Base-by-base conservation (phyloP, 1,284 basidiomycete species). In the Moesziomyces sp. region DNA sequence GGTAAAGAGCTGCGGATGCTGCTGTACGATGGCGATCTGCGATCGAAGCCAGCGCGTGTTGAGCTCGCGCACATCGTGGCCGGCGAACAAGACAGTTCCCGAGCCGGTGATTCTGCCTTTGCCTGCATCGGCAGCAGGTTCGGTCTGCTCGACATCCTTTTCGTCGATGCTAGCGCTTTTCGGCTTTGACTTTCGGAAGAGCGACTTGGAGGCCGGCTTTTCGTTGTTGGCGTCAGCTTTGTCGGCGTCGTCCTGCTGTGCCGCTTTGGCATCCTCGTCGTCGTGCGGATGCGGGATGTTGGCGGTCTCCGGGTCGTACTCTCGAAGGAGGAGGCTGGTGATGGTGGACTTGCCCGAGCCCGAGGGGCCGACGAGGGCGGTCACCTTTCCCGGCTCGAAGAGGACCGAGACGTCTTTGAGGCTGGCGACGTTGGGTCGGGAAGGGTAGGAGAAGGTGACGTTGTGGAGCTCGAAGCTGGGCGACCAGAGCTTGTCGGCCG, bases 11-110 rank as follows among this genome's bases (percentile, higher is more conserved):
- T 83, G 80, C 6, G 86, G 86, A 42, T 86, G 83, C 60, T 86
- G 86, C 8, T 83, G 80, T n/a, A 86, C 85, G 13, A 86, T 83
- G 21, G 85, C 84, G 46, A 86, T 80, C 57, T 86, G 85, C 13
- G 83, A 84, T 11, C 86, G 81, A 18, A 86, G 75, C 82, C 85
- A 86, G 18, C 78, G 74, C n/a, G 85, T 63, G 55, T 86, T 86
- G 61, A 85, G 71, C 11, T 82, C 74, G 40, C 83, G 76, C 19
- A 86, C 48, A 57, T 86, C 84, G 19, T 77, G 68, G 5, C 80
- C 84, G 4, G 77, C 82, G 34, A 85, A 82, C 3, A 72, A 60
- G 5, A 85, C 81, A 2, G 45, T 58, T 8, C 82, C 82, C 6
- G 49, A 28, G 24, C 79, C 79, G 38, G 63, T 49, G 16, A 80